A percentile compares a stretch with the other conserved stretches of the same genome.
Evolutionary conservation across 352 stramenopile species (phyloP).

Genomic region (Pythium phragmitis): DNA sequence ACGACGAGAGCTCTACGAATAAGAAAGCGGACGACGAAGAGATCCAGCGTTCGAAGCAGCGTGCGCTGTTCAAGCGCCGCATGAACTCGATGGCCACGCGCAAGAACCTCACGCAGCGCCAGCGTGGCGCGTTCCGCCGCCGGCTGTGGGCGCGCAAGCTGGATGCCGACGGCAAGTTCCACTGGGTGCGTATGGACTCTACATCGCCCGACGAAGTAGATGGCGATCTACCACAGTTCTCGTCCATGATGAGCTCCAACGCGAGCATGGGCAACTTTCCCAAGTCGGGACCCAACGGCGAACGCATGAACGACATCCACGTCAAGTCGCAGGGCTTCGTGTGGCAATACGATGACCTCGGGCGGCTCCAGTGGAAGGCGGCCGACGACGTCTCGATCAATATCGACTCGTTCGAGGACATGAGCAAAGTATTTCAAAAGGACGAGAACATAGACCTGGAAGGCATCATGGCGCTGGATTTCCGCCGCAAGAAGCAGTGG

Average conservation of each 20-base stretch:
- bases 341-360: constrained; percentile 60
- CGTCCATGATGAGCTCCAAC: constrained; percentile 15
- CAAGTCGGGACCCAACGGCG: constrained; percentile 38
- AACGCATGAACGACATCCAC: constrained; percentile 60
- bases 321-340: constrained; percentile 70
- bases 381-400: constrained; percentile 67
- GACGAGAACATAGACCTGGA: constrained; percentile 63
- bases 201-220: constrained; percentile 36
- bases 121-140: constrained; percentile 64
- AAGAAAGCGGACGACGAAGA: constrained; percentile 36
- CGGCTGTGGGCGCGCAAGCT: constrained; percentile 66
- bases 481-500: constrained; percentile 82
- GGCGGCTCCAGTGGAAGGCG: constrained; percentile 53
- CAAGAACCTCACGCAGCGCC: constrained; percentile 65
- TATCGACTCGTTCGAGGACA: constrained; percentile 59
- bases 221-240: constrained; percentile 21
- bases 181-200: constrained; percentile 69
- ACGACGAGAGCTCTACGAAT: constrained; percentile 16
- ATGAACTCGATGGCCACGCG: constrained; percentile 62
- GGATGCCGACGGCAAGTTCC: constrained; percentile 61
- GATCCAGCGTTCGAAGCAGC: constrained; percentile 37
- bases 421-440: constrained; percentile 35
- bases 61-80: constrained; percentile 63
- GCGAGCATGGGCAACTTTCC: constrained; percentile 16
- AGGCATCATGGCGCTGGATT: constrained; percentile 76